Base-by-base conservation (phyloP, 768 basidiomycete genomes). In the Mycena filopes region DNA sequence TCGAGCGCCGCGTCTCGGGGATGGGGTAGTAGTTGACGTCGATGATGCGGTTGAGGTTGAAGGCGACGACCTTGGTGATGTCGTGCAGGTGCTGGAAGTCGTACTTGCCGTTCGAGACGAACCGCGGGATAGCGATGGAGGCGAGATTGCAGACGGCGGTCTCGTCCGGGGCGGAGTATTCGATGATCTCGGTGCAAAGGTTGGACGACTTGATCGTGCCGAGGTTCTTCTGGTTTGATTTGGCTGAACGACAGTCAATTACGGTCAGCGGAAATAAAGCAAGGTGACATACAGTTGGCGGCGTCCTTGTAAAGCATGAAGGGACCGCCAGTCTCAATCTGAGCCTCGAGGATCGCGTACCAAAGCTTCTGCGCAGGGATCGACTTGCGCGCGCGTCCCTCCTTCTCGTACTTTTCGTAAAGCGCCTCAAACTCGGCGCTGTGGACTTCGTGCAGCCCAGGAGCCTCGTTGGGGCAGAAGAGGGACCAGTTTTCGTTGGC, bases 151-250 rank as follows among this genome's bases (percentile, higher is more conserved):
- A 99, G 33, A 99, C 98, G 40, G 98, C 98, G 40, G 91, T 94
- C 78, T 99, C 98, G 58, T 99, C 98, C 1, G 98, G 95, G 13
- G 97, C 86, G 47, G 95, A 97, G 82, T 98, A 99, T 79, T 99
- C 94, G 77, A 99, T 93, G 76, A 99, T 99, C 78, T 99, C 98
- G 6, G 97, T 99, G 84, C 98, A 99, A 49, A 99, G 84, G 77
- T 99, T 99, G 54, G 97, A 98, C 1, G 96, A 98, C 83, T 98
- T 99, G 90, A 99, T 99, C 10, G 95, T 97, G 31, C 98, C 98
- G 28, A 99, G 85, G 80, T 99, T 98, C 82, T 95, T 89, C 79
- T 99, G 98, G 82, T 99, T 99, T 16, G 96, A 98, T 82, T 99
- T 99, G 71, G 85, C 94, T 96, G 72, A 1, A 20, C 41, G 18